Evolutionary conservation across 768 basidiomycete species (phyloP).

Genomic region (Infundibulicybe gibba): DNA sequence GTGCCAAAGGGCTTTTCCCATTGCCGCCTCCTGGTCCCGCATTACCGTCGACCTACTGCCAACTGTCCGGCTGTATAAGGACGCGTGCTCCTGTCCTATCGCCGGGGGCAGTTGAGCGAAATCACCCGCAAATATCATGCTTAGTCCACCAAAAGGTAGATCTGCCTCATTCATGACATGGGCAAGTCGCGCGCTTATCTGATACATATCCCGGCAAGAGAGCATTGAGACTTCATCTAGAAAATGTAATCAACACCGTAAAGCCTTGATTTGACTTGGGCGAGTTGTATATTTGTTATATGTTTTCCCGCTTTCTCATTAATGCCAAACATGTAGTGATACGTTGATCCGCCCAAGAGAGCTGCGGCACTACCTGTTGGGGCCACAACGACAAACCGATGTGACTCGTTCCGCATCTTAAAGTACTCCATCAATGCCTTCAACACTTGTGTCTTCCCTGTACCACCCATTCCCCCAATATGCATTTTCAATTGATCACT

Average conservation of each 20-base stretch:
- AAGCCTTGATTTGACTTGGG: conserved; percentile 13
- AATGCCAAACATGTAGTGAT: conserved; percentile 29
- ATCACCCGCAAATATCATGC: too few relatives aligned
- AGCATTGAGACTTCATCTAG: too few relatives aligned
- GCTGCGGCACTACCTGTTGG: conserved; percentile 30
- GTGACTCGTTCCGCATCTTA: conserved; percentile 9
- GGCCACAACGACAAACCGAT: conserved; percentile 20
- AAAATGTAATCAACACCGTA: too few relatives aligned
- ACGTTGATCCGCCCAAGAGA: conserved; percentile 27
- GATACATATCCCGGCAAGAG: too few relatives aligned
- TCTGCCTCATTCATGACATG: conserved; percentile 41
- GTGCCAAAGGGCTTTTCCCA: too few relatives aligned
- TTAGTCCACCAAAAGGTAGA: too few relatives aligned
- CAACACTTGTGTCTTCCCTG: conserved; percentile 26
- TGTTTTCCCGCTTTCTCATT: background rate
- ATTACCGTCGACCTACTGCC: too few relatives aligned
- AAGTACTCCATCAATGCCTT: conserved; percentile 19
- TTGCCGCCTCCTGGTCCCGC: too few relatives aligned
- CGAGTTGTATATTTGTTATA: conserved; percentile 1
- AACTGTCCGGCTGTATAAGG: too few relatives aligned
- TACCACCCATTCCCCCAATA: conserved; percentile 27
- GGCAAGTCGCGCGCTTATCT: too few relatives aligned
- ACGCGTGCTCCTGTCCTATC: too few relatives aligned
- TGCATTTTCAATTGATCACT: conserved; percentile 22
- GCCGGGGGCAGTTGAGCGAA: too few relatives aligned